Evolutionary conservation across 352 stramenopile genomes (phyloP).

Genomic region (Globisporangium takayamanum): DNA sequence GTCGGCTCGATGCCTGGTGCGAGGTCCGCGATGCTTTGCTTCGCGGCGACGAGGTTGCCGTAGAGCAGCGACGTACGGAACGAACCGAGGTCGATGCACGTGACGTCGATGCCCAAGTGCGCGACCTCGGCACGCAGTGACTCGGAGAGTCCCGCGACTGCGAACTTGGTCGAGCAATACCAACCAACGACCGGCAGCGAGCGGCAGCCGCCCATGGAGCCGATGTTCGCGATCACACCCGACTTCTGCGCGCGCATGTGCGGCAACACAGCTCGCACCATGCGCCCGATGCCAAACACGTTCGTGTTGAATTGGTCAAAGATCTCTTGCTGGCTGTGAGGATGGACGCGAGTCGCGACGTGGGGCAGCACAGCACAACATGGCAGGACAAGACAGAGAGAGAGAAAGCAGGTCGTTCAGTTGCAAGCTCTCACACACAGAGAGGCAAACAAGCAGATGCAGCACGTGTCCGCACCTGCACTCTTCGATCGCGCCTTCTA

Average conservation of each 20-base stretch:
- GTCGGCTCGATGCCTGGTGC: constrained; percentile 18
- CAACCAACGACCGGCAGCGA: constrained; percentile 22
- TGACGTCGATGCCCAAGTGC: constrained; percentile 32
- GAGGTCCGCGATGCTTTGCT: constrained; percentile 22
- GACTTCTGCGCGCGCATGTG: constrained; percentile 28
- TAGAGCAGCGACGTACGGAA: constrained; percentile 29
- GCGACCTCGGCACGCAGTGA: constrained; percentile 27
- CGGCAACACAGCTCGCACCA: constrained; percentile 28
- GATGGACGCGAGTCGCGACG: too few species aligned
- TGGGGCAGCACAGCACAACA: too few species aligned
- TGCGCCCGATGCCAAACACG: constrained; percentile 31
- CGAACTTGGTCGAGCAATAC: constrained; percentile 39
- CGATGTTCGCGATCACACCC: constrained; percentile 37
- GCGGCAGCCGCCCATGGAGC: constrained; percentile 27
- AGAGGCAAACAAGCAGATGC: too few species aligned
- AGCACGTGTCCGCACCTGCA: constrained; percentile 11
- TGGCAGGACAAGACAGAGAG: too few species aligned
- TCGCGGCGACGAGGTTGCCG: constrained; percentile 18
- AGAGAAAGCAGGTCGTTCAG: too few species aligned
- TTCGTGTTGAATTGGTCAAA: constrained; percentile 37
- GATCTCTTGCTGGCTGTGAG: constrained; percentile 25
- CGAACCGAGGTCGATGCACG: constrained; percentile 27
- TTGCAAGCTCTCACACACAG: too few species aligned
- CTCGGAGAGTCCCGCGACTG: constrained; percentile 27
- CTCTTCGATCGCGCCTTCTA: constrained; percentile 40